These are phyloP conservation scores for Tolypocladium cylindrosporum DNA, from an alignment of 2,329 filamentous ascomycete genomes.

Conservation along the genomic window DNA sequence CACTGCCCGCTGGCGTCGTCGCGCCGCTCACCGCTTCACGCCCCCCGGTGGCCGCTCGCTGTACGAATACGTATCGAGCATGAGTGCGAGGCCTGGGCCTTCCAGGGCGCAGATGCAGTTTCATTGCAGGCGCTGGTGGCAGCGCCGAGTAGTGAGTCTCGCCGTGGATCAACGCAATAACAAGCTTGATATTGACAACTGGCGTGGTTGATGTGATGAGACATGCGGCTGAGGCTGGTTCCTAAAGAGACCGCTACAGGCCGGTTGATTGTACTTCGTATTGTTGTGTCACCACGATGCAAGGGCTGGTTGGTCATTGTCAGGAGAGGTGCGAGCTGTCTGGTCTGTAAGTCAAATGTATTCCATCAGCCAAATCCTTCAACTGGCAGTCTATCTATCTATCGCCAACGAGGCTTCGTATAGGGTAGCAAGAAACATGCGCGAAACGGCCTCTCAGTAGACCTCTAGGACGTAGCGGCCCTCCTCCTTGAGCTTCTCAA, in stretches of 20 bases:
- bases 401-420: not conserved
- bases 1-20: not conserved
- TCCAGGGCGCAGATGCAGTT: not conserved
- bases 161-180: not conserved
- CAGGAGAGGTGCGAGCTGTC: not conserved
- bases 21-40: not conserved
- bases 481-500: slow-evolving; percentile 94
- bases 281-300: not conserved
- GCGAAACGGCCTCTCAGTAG: slow-evolving; percentile 49
- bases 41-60: not conserved
- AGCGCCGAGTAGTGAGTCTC: not conserved
- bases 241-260: too few species aligned
- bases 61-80: not conserved
- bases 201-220: not conserved
- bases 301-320: not conserved
- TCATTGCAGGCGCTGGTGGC: not conserved
- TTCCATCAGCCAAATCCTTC: not conserved
- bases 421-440: not conserved
- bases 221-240: not conserved
- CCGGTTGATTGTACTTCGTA: not conserved
- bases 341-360: not conserved
- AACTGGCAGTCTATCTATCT: not conserved
- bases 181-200: not conserved
- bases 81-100: not conserved
- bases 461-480: slow-evolving; percentile 93